These are phyloP conservation scores for Coniella lustricola DNA, from an alignment of 2,329 filamentous ascomycete species.

Conservation along the genomic window DNA sequence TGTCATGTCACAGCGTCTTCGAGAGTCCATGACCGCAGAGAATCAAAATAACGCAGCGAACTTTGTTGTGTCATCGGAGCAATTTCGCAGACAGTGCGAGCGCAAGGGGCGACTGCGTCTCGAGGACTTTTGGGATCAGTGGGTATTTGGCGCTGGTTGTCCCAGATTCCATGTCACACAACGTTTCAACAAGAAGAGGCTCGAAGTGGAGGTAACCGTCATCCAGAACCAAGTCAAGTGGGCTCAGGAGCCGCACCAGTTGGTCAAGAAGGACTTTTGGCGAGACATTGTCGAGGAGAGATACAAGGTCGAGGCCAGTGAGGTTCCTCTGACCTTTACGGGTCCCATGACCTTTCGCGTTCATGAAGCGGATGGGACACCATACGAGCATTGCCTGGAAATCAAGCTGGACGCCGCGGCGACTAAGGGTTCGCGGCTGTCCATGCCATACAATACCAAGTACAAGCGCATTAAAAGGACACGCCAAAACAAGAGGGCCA, in stretches of 20 bases:
- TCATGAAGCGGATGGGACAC: constrained; percentile 95
- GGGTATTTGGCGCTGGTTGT: constrained; percentile 83
- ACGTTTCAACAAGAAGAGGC: constrained; percentile 93
- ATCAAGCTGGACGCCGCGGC: constrained; percentile 74
- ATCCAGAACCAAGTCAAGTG: constrained; percentile 63
- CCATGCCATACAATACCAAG: constrained; percentile 98
- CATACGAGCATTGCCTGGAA: constrained; percentile 95
- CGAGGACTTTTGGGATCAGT: constrained; percentile 89
- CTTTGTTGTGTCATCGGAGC: constrained; percentile 57
- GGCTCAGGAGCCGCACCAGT: constrained; percentile 40
- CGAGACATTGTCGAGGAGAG: constrained; percentile 76
- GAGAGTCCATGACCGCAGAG: constrained; percentile 66
- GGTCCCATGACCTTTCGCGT: constrained; percentile 97
- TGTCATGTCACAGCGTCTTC: constrained; percentile 78
- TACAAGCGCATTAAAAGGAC: constrained; percentile 95
- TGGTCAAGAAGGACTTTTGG: constrained; percentile 72
- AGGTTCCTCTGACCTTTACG: constrained; percentile 74
- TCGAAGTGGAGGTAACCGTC: constrained; percentile 88
- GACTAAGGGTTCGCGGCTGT: constrained; percentile 65
- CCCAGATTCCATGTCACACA: constrained; percentile 82
- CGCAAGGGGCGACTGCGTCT: constrained; percentile 81
- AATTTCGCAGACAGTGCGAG: constrained; percentile 79
- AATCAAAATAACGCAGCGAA: constrained; percentile 16
- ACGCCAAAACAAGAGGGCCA: constrained; percentile 52
- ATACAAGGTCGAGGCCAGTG: constrained; percentile 59